Conservation (phyloP, 176 grass and related monocot species). For the Raddia distichophylla region DNA sequence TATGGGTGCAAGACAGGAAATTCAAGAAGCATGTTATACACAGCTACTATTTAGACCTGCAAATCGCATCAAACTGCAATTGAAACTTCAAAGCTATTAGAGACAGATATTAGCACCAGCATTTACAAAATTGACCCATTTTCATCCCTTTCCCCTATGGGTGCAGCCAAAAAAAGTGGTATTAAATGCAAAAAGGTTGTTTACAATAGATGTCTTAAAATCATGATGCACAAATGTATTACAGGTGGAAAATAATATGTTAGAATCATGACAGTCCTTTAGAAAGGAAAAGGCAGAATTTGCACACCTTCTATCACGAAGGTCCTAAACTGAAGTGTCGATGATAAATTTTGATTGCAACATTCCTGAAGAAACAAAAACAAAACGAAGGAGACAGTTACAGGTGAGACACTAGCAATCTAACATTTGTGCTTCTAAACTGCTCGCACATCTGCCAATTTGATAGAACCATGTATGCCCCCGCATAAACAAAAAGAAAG, state of each 20-base stretch:
- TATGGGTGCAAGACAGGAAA: not conserved
- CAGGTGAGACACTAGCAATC: not conserved
- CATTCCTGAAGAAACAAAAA: constrained; percentile 13
- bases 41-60: not conserved
- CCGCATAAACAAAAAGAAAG: not conserved
- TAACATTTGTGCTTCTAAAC: not conserved
- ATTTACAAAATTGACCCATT: not conserved
- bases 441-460: not conserved
- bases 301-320: constrained; percentile 21
- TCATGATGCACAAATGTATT: not conserved
- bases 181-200: not conserved
- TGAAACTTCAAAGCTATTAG: not conserved
- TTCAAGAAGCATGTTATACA: not conserved
- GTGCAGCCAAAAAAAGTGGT: not conserved
- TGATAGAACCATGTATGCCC: not conserved
- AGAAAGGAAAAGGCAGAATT: not conserved
- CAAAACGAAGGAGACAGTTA: not conserved
- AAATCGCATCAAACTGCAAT: not conserved
- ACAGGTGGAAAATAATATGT: not conserved
- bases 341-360: not conserved
- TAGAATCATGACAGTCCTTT: not conserved
- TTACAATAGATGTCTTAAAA: not conserved
- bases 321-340: not conserved
- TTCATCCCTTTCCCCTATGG: too few relatives aligned
- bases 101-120: not conserved